These are phyloP conservation scores for Ceratobasidium sp. DNA, from an alignment of 1,284 basidiomycete species.

Conservation along the genomic window DNA sequence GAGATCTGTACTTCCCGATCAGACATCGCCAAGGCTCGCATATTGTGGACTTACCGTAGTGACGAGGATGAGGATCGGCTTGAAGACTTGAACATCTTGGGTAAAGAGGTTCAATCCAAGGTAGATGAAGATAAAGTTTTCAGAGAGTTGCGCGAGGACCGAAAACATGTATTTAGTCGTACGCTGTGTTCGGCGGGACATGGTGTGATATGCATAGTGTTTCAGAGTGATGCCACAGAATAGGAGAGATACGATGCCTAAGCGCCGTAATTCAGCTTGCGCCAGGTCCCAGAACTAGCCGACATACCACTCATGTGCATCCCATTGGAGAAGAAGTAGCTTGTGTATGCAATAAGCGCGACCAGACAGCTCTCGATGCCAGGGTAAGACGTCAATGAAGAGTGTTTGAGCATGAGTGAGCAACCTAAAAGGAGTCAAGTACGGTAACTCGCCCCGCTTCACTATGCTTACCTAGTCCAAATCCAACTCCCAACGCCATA, in stretches of 20 bases:
- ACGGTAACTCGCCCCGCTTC: no score
- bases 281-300: neutral
- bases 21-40: neutral
- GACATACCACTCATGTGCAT: conserved; percentile 83
- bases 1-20: conserved; percentile 62
- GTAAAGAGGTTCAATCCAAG: conserved; percentile 97
- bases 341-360: conserved; percentile 93
- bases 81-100: conserved; percentile 87
- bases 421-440: conserved; percentile 55
- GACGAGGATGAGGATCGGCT: conserved; percentile 94
- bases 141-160: conserved; percentile 91
- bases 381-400: conserved; percentile 86
- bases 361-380: conserved; percentile 95
- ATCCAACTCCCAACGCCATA: conserved; percentile 91
- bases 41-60: conserved; percentile 64
- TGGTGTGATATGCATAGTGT: conserved; percentile 99
- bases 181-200: conserved; percentile 94
- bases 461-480: conserved; percentile 73
- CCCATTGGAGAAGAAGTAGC: conserved; percentile 98
- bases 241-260: conserved; percentile 93
- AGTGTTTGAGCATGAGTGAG: conserved; percentile 96
- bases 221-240: conserved; percentile 99
- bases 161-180: conserved; percentile 97
- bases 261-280: neutral
- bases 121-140: conserved; percentile 99